Percentiles rank a stretch among this genome's conserved stretches.
Evolutionary conservation across 2,329 filamentous ascomycete genomes (phyloP).

Genomic region (Fusarium secorum): DNA sequence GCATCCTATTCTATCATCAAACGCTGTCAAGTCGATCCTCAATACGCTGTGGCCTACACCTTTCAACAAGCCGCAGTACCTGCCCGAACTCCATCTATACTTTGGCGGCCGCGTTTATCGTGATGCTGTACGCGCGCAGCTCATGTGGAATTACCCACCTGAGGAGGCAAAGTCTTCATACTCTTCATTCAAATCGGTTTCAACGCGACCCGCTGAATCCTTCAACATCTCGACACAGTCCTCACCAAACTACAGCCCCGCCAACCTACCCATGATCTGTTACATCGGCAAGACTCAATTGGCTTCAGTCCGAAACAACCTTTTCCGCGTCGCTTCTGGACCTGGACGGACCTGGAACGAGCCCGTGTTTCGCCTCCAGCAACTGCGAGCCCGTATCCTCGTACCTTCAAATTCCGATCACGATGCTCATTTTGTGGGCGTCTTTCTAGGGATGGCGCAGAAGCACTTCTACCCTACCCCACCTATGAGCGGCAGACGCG

Average conservation of each 20-base stretch:
- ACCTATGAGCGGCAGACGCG: constrained; percentile 29
- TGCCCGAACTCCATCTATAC: constrained; percentile 57
- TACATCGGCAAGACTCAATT: constrained; percentile 60
- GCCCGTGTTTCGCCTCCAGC: constrained; percentile 58
- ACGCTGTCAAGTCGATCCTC: constrained; percentile 55
- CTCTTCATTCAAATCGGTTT: constrained; percentile 48
- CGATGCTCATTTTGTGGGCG: constrained; percentile 61
- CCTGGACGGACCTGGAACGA: constrained; percentile 54
- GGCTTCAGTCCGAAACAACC: constrained; percentile 53
- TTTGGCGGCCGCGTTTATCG: constrained; percentile 57
- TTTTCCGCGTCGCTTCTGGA: constrained; percentile 55
- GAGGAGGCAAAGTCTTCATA: constrained; percentile 39
- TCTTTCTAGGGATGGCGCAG: constrained; percentile 66
- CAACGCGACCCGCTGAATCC: constrained; percentile 48
- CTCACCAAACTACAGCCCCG: constrained; percentile 33
- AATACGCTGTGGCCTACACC: constrained; percentile 53
- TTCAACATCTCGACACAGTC: constrained; percentile 39
- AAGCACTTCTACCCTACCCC: constrained; percentile 56
- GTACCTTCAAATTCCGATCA: constrained; percentile 58
- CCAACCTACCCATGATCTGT: constrained; percentile 48
- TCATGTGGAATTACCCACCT: constrained; percentile 57
- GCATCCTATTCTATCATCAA: constrained; percentile 48
- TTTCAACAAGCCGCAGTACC: constrained; percentile 43
- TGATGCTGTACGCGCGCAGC: constrained; percentile 56
- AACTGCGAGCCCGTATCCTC: constrained; percentile 56